A percentile compares a stretch with the other conserved stretches of the same genome.
phyloP scores from a whole-genome alignment of 192 early-diverging fungal species.

The Coemansia sp. region DNA sequence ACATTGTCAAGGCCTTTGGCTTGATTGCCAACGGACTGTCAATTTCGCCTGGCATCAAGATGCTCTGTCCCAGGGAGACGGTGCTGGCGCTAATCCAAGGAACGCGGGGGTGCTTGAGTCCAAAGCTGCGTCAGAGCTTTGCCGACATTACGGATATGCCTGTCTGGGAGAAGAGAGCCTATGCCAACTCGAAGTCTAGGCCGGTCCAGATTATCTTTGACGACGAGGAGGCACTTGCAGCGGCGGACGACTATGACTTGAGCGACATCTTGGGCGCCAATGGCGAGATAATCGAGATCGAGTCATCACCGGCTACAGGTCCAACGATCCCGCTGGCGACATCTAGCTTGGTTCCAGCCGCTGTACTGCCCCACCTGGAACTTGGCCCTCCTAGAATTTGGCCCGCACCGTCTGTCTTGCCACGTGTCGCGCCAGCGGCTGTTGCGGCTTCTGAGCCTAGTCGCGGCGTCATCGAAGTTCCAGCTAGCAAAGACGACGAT shows the following conservation, averaged over 20 bases:
- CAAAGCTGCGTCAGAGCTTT: constrained; percentile 23
- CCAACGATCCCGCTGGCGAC: not conserved
- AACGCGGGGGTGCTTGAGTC: constrained; percentile 11
- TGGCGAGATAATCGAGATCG: constrained; percentile 6
- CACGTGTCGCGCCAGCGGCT: not conserved
- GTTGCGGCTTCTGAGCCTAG: not conserved
- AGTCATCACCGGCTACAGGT: not conserved
- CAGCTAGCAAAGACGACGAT: not conserved
- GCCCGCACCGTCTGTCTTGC: not conserved
- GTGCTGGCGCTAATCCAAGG: constrained; percentile 28
- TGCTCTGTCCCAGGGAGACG: constrained; percentile 39
- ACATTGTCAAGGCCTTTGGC: constrained; percentile 40
- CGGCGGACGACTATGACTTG: constrained; percentile 28
- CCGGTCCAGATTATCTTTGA: constrained; percentile 47
- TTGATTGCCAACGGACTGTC: constrained; percentile 42
- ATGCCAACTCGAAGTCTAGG: constrained; percentile 24
- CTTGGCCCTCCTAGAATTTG: not conserved
- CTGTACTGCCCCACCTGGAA: not conserved
- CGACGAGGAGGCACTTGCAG: constrained; percentile 40
- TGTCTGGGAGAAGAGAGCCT: constrained; percentile 31
- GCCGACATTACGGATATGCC: constrained; percentile 16
- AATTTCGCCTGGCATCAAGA: constrained; percentile 33
- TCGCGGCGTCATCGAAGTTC: not conserved
- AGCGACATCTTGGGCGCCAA: constrained; percentile 26
- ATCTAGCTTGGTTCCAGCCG: not conserved